Conservation (phyloP, 306 rosid genomes). For the Fagus crenata region DNA sequence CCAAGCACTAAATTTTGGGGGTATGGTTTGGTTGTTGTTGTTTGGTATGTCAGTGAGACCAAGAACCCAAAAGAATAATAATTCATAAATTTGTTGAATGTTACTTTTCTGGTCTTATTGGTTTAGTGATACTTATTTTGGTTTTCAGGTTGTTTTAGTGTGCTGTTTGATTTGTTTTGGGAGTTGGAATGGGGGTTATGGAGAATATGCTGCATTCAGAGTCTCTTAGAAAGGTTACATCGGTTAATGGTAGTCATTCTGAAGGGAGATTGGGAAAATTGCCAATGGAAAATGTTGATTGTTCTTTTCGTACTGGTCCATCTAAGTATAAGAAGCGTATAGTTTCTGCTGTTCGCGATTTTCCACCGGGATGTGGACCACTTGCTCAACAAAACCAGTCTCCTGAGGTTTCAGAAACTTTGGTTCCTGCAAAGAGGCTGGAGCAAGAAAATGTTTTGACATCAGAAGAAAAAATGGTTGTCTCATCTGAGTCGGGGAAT, state of each 20-base stretch:
- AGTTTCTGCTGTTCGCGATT: slow-evolving; percentile 71
- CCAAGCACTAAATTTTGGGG: not conserved
- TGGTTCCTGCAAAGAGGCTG: slow-evolving; percentile 1
- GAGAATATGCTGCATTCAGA: slow-evolving; percentile 35
- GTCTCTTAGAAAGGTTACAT: slow-evolving; percentile 26
- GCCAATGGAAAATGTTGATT: slow-evolving; percentile 42
- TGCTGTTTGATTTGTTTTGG: slow-evolving; percentile 7
- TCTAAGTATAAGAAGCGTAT: slow-evolving; percentile 47
- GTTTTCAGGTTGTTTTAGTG: not conserved
- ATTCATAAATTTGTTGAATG: not conserved
- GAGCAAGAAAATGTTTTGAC: slow-evolving; percentile 17
- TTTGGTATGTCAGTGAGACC: too few relatives aligned
- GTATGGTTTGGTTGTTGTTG: too few relatives aligned
- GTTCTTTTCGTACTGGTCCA: slow-evolving; percentile 15
- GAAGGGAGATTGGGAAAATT: slow-evolving; percentile 36
- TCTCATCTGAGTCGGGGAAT: slow-evolving; percentile 22
- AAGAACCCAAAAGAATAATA: too few relatives aligned
- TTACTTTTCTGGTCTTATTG: not conserved
- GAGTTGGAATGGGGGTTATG: slow-evolving; percentile 39
- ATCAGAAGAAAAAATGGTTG: slow-evolving; percentile 14
- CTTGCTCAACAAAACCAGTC: slow-evolving; percentile 24
- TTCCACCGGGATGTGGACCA: slow-evolving; percentile 74
- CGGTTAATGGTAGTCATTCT: slow-evolving; percentile 39
- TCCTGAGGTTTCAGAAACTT: not conserved
- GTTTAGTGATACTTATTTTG: not conserved